Conservation (phyloP, 352 stramenopile species). For the Globisporangium lucens region DNA sequence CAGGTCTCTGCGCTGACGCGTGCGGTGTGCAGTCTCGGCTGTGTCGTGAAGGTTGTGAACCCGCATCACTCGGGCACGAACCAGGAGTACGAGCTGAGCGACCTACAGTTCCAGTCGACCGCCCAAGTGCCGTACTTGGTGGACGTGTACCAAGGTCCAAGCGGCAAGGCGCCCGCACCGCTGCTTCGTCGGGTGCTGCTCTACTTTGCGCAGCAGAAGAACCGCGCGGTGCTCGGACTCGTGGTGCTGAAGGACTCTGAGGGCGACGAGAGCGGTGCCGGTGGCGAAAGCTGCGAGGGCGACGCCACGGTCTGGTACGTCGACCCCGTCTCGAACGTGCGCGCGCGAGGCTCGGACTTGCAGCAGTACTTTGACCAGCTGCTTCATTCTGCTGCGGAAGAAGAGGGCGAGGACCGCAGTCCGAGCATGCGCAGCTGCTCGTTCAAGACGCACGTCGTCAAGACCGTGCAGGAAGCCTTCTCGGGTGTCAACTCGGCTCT, state of each 20-base stretch:
- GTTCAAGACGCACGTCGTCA: slow-evolving; percentile 76
- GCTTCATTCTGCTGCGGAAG: slow-evolving; percentile 24
- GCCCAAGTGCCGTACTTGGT: slow-evolving; percentile 62
- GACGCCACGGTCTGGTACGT: slow-evolving; percentile 67
- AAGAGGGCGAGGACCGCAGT: slow-evolving; percentile 25
- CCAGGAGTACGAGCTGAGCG: slow-evolving; percentile 60
- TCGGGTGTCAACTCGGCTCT: slow-evolving; percentile 85
- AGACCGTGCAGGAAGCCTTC: slow-evolving; percentile 78
- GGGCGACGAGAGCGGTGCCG: slow-evolving; percentile 15
- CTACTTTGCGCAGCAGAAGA: slow-evolving; percentile 72
- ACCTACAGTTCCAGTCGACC: slow-evolving; percentile 76
- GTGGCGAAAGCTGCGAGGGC: slow-evolving; percentile 26
- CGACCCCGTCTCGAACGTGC: slow-evolving; percentile 57
- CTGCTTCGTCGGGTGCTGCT: slow-evolving; percentile 57
- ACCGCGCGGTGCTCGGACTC: slow-evolving; percentile 52
- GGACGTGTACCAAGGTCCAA: slow-evolving; percentile 24
- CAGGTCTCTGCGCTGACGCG: slow-evolving; percentile 88
- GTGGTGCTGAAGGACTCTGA: slow-evolving; percentile 44
- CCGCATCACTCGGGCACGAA: slow-evolving; percentile 36
- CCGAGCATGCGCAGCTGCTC: slow-evolving; percentile 41
- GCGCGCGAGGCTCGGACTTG: slow-evolving; percentile 47
- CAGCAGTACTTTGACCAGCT: slow-evolving; percentile 55
- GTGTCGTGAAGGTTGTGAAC: slow-evolving; percentile 62
- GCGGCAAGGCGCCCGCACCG: slow-evolving; percentile 11
- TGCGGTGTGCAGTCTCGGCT: slow-evolving; percentile 91